Base-by-base conservation (phyloP, 1,139 yeast species). In the Neolecta irregularis region DNA sequence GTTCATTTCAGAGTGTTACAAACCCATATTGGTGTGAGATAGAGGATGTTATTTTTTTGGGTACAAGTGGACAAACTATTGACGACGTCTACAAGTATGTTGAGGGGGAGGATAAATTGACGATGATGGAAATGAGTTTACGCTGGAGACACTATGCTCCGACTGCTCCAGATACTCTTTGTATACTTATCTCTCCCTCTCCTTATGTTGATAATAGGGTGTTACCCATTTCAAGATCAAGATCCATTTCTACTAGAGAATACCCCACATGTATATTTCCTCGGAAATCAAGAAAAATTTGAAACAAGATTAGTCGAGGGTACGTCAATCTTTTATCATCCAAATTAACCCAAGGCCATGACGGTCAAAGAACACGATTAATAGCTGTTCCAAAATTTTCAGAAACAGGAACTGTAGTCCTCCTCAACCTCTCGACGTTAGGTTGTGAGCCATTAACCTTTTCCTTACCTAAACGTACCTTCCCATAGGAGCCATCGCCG, bases 121-220 rank as follows among this genome's bases (percentile, higher is more conserved):
- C 67, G 17, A 59, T 81, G 45, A 65, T 83, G 62, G 77, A 74
- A 45, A 64, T 72, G 5, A 75, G 79, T 1, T 53, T 91, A 26
- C 58, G 62, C 36, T 88, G 95, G 93, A 88, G 81, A 46, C 80
- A 80, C 48, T 62, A 80, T 25, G 75, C 81, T 0, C 98, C 98
- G 2, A 83, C 96, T 0, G 93, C 94, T 1, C 99, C 99, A 1
- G 98, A 88, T 50, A 91, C 99, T 0, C 58, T 88, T 30, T 78
- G 61, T 49, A 22, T 19, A 17, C 17, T 6, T n/a, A 2, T 12
- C 15, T 23, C 9, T 12, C 17, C 5, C 18, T 17, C 18, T 30
- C 5, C 18, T 30, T 6, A 17, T 30, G 7, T 6, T 12, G 9
- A 7, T 23, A 9, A 3, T 33, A 35, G 42, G 79, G 61, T 75